Conservation (phyloP, 1,139 yeast genomes). For the Pichia sp. region DNA sequence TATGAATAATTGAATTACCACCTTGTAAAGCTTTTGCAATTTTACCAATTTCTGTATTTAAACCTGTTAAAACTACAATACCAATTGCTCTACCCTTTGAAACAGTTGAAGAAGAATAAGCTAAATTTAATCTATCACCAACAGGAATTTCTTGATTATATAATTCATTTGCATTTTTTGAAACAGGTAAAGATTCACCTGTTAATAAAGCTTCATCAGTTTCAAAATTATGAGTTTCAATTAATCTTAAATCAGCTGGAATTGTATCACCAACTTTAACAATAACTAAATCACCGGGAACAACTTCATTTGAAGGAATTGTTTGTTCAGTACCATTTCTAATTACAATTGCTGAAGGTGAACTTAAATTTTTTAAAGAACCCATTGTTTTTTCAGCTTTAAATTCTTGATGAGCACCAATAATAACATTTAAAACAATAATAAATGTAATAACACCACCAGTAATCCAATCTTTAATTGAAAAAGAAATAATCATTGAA, state of each 20-base stretch:
- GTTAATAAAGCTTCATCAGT: conserved; percentile 77
- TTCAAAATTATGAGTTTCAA: conserved; percentile 61
- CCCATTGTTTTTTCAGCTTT: conserved; percentile 77
- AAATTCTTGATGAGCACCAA: conserved; percentile 56
- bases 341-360: conserved; percentile 67
- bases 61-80: conserved; percentile 60
- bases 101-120: conserved; percentile 63
- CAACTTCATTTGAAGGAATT: conserved; percentile 62
- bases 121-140: conserved; percentile 73
- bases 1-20: conserved; percentile 31
- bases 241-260: conserved; percentile 68
- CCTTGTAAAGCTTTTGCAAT: conserved; percentile 61
- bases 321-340: conserved; percentile 57
- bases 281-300: conserved; percentile 68
- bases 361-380: conserved; percentile 58
- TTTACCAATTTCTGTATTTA: conserved; percentile 68
- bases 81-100: conserved; percentile 75
- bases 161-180: conserved; percentile 42
- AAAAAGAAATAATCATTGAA: conserved; percentile 70
- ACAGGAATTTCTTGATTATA: conserved; percentile 50
- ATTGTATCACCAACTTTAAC: conserved; percentile 71
- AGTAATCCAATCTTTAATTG: conserved; percentile 72
- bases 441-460: conserved; percentile 80
- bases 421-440: conserved; percentile 55
- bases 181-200: conserved; percentile 76